Base-by-base conservation (phyloP, 1,284 basidiomycete species). In the Tausonia pullulans region DNA sequence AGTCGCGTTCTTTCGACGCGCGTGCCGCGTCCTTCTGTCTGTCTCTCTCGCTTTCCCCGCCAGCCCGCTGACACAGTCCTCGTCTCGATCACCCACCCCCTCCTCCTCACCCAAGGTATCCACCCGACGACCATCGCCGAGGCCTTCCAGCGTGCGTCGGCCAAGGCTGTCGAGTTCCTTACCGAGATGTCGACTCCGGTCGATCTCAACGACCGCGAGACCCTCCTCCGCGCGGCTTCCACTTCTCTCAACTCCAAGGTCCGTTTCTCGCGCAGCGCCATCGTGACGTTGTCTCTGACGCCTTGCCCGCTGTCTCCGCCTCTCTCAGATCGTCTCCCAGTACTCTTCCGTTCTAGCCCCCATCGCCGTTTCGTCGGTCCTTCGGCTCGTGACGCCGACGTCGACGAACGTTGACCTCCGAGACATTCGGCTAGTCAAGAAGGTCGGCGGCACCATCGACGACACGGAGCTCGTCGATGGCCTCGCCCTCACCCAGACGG, bases 371-470 rank as follows among this genome's bases (percentile, higher is more conserved):
- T 83, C 87, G 65, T 93, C 95, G n/a, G 96, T 99, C 55, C 90
- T 87, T 44, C 87, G 91, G 65, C 82, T 97, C 52, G 86, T 89
- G 53, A 88, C 88, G 0, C 81, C 88, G 2, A 87, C 87, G 9
- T 92, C 90, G 8, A 87, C 88, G 3, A 96, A 92, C 72, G 95
- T 99, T 60, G 96, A 99, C 78, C 84, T 99, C 53, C 83, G 93
- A 67, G 95, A 99, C 76, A 89, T 98, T 73, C 86, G 96, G 59
- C 83, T 98, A 69, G 93, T 98, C 64, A 98, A 97, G 79, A 98
- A 98, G 78, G 92, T 98, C 61, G 96, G 96, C 51, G 96, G 96
- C 57, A 98, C 96, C 2, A 98, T 99, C 69, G 96, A 99, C 76
- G 96, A 99, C 77, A 98, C 96, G 0, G 92, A 98, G 73, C 83